Evolutionary conservation across 2,329 filamentous ascomycete genomes (phyloP).

Genomic region (Ambrosiella beaveri): DNA sequence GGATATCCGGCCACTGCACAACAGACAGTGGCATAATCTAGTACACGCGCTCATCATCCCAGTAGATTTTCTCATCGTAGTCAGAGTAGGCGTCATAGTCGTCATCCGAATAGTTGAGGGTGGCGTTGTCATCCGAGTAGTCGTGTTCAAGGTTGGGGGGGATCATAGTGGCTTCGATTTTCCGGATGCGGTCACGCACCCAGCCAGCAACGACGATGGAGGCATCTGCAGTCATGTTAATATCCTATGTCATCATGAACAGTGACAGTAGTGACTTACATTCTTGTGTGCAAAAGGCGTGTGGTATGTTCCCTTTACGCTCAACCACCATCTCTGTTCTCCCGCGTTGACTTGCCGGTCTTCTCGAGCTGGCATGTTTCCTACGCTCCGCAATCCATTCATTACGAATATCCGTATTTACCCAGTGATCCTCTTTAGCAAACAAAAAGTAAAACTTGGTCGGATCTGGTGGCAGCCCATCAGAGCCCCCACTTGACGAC

Average conservation of each 20-base stretch:
- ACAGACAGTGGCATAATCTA: background rate
- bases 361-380: background rate
- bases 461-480: slow-evolving; percentile 5
- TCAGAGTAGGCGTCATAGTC: slow-evolving; percentile 1
- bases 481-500: background rate
- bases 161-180: slow-evolving; percentile 12
- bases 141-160: slow-evolving; percentile 4
- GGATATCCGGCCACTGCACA: background rate
- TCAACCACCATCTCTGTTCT: slow-evolving; percentile 36
- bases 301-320: slow-evolving; percentile 32
- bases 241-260: slow-evolving; percentile 1
- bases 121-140: slow-evolving; percentile 8
- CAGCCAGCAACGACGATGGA: slow-evolving; percentile 11
- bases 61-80: slow-evolving; percentile 12
- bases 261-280: slow-evolving; percentile 18
- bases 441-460: slow-evolving; percentile 43
- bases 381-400: slow-evolving; percentile 28
- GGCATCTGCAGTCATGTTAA: slow-evolving; percentile 5
- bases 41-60: slow-evolving; percentile 13
- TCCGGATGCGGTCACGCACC: slow-evolving; percentile 12
- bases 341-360: slow-evolving; percentile 17
- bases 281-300: slow-evolving; percentile 38
- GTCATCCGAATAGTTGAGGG: slow-evolving; percentile 9
- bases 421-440: slow-evolving; percentile 44
- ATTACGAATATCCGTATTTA: slow-evolving; percentile 37